Base-by-base conservation (phyloP, 768 basidiomycete genomes). In the Hericium rajendrae region DNA sequence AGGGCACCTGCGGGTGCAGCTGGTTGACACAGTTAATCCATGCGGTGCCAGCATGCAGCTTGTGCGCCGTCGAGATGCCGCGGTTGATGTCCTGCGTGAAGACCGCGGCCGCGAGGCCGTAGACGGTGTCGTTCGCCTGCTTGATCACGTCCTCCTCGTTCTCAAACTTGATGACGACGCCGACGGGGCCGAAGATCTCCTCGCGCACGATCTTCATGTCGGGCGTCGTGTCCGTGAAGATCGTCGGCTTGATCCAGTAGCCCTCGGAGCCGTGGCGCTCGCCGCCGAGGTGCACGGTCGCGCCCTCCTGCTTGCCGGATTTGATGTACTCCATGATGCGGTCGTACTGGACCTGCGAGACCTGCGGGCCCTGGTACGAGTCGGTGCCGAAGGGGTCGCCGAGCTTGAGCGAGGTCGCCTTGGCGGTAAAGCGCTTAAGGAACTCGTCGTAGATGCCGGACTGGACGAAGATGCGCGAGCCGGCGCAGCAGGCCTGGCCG, bases 21-120 rank as follows among this genome's bases (percentile, higher is more conserved):
- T 62, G 55, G 57, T 72, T 70, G 11, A 66, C 59, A 55, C 73
- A 75, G 61, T 76, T 78, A 43, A 85, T 75, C 86, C 87, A 93
- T 3, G 78, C 81, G 5, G 90, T 92, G 38, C 94, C 94, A 4
- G 91, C 88, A 65, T 88, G 79, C 59, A 97, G 73, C 58, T 71
- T 76, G 68, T 91, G 84, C 8, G 90, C 88, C 2, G 84, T 82
- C 58, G 74, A 72, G 55, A 94, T 71, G 0, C 89, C 91, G 26
- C 86, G 78, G 62, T 79, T 82, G 73, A 95, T 71, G 70, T 94
- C 78, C 65, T 82, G 76, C 38, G 88, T 84, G 77, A 94, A 97
- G 54, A 98, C 83, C 8, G 88, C 87, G 2, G 88, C 84, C 13
- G 91, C 92, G 48, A 97, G 81, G 57, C 94, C 94, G 69, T 94